phyloP scores from a whole-genome alignment of 768 basidiomycete genomes.

The Favolaschia claudopus region DNA sequence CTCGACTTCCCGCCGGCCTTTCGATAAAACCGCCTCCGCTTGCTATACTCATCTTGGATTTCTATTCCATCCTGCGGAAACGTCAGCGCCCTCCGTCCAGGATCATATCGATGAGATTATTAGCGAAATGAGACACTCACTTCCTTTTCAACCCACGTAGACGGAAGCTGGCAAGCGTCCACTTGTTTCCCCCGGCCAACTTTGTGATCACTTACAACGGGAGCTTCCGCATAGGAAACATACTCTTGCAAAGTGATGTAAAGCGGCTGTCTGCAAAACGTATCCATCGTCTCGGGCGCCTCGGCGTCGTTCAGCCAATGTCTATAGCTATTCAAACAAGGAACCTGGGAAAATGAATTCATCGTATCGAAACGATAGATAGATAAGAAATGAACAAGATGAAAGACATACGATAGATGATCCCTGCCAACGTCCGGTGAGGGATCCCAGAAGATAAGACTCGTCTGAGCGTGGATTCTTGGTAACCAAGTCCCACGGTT shows the following conservation, averaged over 20 bases:
- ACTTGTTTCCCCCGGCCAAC: slow-evolving; percentile 22
- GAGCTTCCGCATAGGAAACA: slow-evolving; percentile 43
- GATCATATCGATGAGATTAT: too few species aligned
- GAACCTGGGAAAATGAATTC: slow-evolving; percentile 39
- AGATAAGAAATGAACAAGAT: neutral
- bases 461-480: neutral
- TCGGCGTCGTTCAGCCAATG: slow-evolving; percentile 42
- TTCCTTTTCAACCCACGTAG: slow-evolving; percentile 43
- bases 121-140: slow-evolving; percentile 58
- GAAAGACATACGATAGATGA: slow-evolving; percentile 52
- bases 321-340: slow-evolving; percentile 46
- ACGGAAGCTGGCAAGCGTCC: slow-evolving; percentile 57
- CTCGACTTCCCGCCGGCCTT: slow-evolving; percentile 36
- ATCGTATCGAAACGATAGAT: neutral
- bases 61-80: slow-evolving; percentile 59
- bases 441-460: slow-evolving; percentile 49
- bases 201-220: slow-evolving; percentile 4
- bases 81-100: too few species aligned
- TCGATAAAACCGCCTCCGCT: slow-evolving; percentile 48
- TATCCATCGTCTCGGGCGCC: slow-evolving; percentile 43
- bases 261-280: slow-evolving; percentile 52
- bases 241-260: slow-evolving; percentile 59
- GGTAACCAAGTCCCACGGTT: slow-evolving; percentile 34
- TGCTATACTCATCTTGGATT: slow-evolving; percentile 43
- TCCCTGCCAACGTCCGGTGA: slow-evolving; percentile 59